Percentiles rank a stretch among this genome's conserved stretches.
Conservation (phyloP, 192 early-diverging fungal species). For the Thamnidium elegans region DNA sequence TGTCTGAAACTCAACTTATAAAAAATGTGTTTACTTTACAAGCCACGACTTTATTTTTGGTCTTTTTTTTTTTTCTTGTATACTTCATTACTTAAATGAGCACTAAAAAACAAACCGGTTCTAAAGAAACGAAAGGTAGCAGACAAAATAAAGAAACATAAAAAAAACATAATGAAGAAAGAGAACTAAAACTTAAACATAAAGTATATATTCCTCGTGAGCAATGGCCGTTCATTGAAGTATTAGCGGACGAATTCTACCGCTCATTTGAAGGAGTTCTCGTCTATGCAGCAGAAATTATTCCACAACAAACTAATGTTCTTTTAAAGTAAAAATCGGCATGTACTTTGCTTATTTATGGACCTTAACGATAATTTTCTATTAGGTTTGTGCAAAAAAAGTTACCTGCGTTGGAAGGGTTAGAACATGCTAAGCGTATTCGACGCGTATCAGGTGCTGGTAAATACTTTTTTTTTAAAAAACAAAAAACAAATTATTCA, state of each 20-base stretch:
- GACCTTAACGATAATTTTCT: background rate
- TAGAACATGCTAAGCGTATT: conserved; percentile 50
- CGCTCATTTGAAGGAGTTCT: conserved; percentile 38
- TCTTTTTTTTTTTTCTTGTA: no score
- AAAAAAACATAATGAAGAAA: no score
- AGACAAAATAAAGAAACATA: no score
- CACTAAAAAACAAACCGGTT: no score
- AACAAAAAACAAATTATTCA: background rate
- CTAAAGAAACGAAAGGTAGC: no score
- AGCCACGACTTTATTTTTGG: no score
- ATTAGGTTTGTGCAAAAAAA: conserved; percentile 47
- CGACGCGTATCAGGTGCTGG: conserved; percentile 25
- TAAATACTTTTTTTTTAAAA: background rate
- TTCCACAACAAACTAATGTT: conserved; percentile 27
- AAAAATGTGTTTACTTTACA: no score
- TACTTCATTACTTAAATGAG: no score
- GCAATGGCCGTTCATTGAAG: conserved; percentile 41
- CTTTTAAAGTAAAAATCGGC: conserved; percentile 24
- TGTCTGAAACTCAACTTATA: no score
- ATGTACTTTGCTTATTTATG: background rate
- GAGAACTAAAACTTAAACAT: no score
- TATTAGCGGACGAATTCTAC: conserved; percentile 43
- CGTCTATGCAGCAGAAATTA: conserved; percentile 26
- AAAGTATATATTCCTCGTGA: background rate
- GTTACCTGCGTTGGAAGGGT: conserved; percentile 34